Percentiles rank a stretch among this genome's conserved stretches.
Conservation (phyloP, 1,284 basidiomycete genomes). For the Takashimella koratensis region DNA sequence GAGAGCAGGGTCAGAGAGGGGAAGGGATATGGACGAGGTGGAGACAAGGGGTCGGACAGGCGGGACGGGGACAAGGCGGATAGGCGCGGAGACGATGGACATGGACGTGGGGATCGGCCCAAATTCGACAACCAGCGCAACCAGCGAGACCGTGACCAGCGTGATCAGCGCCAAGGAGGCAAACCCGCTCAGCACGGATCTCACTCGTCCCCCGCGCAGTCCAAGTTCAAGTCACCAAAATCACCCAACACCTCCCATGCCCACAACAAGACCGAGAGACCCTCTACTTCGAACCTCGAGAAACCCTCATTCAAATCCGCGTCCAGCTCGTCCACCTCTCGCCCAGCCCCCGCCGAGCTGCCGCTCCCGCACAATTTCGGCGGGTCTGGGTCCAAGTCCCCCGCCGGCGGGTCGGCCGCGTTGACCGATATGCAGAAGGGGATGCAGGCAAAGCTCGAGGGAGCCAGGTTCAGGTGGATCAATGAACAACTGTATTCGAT, state of each 20-base stretch:
- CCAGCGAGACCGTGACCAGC: not conserved
- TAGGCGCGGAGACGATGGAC: not conserved
- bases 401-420: conserved; percentile 29
- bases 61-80: not conserved
- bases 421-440: conserved; percentile 69
- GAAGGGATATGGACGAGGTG: not conserved
- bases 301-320: not conserved
- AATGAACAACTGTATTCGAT: conserved; percentile 86
- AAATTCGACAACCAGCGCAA: not conserved
- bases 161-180: too few relatives aligned
- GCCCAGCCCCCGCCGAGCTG: conserved; percentile 24
- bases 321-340: not conserved
- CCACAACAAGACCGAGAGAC: not conserved
- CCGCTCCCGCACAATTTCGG: conserved; percentile 15
- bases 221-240: not conserved
- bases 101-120: not conserved
- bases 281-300: too few relatives aligned
- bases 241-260: not conserved
- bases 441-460: conserved; percentile 74
- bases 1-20: too few relatives aligned
- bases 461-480: conserved; percentile 81
- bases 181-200: too few relatives aligned
- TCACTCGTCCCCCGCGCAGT: too few relatives aligned
- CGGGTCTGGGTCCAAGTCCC: conserved; percentile 3
- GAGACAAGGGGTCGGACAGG: not conserved